Evolutionary conservation across 495 filamentous ascomycete species (phyloP), one percentile per base, ranked within the genome.

Genomic region (Trichoderma gamsii): DNA sequence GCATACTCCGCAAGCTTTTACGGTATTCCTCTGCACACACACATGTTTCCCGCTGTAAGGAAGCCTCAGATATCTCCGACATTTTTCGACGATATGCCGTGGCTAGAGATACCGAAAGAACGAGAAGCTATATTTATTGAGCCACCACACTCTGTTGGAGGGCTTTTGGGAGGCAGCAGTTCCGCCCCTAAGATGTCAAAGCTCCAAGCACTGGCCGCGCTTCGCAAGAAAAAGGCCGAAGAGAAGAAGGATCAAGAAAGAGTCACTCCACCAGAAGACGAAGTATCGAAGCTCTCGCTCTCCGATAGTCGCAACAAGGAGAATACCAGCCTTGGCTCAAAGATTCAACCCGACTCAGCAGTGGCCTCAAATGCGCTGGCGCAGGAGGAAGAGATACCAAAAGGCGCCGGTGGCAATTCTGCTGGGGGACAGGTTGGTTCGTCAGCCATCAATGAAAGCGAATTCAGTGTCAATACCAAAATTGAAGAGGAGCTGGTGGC

Each of bases 81-180:
- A 1, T 91, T 94, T 80, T 99, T 97, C 74, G 81, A 79, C 67
- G 95, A 96, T 73, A 87, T 87, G 69, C 92, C 94, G 0, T 99
- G 95, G 95, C 83, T 92, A 27, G 87, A 89, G 68, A 81, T 96
- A 41, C 92, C 93, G 27, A 71, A 76, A 27, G 78, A 92, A 64
- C 87, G 91, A 27, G 85, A 85, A 68, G 86, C 88, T 46, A 84
- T 94, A 27, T 80, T 92, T 43, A 78, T 91, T 27, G 82, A 89
- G 59, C 86, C 89, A 4, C 71, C 86, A 4, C 82, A 79, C 65
- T 87, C 86, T 61, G 83, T 78, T 38, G 85, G 89, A 9, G 85
- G 86, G 0, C 82, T 99, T 11, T 78, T 95, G 21, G 95, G 95
- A 25, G 95, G 96, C 25, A 86, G 90, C 3, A 79, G 81, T 25